Base-by-base conservation (phyloP, 2,329 filamentous ascomycete genomes). In the Botryosphaeria dothidea region DNA sequence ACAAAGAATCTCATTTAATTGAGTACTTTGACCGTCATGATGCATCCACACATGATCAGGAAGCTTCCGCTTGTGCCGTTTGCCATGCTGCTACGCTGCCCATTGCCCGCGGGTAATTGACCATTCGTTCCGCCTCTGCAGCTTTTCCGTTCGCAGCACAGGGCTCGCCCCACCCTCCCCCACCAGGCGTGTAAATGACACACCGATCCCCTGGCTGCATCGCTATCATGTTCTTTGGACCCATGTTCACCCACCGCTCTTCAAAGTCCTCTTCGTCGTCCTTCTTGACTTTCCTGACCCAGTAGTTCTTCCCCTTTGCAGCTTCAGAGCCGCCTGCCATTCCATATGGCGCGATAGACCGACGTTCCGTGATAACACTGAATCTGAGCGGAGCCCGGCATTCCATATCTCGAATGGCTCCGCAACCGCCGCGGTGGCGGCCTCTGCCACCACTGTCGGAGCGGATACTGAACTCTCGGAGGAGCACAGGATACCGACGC, bases 311-410 rank as follows among this genome's bases (percentile, higher is more conserved):
- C 0, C 92, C 92, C 57, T 89, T 88, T 69, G 86, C 78, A 0
- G 86, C 93, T 68, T 92, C 88, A 67, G 87, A 87, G 7, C 92
- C 92, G 1, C 92, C 92, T 15, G 86, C 88, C 62, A 96, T 82
- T 0, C 92, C 92, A 70, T 92, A 96, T 4, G 91, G 91, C 54
- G 84, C 82, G 66, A 89, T 86, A 0, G 92, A 88, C 41, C 91
- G 80, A 21, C 91, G 77, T 75, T 93, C 91, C 3, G 87, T 90
- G 15, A 93, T 78, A 19, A 94, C 92, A 0, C 87, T 90, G 9
- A 89, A 88, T 74, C 91, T 87, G 15, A 93, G 83, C 0, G 89
- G 88, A 29, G 88, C 85, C 1, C 89, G 82, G 74, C 92, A 92
- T 75, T 93, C 90, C 64, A 93, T 91, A 65, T 92, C 90, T 0